Evolutionary conservation across 31 red algal species (phyloP).

Genomic region (Asparagopsis taxiformis): DNA sequence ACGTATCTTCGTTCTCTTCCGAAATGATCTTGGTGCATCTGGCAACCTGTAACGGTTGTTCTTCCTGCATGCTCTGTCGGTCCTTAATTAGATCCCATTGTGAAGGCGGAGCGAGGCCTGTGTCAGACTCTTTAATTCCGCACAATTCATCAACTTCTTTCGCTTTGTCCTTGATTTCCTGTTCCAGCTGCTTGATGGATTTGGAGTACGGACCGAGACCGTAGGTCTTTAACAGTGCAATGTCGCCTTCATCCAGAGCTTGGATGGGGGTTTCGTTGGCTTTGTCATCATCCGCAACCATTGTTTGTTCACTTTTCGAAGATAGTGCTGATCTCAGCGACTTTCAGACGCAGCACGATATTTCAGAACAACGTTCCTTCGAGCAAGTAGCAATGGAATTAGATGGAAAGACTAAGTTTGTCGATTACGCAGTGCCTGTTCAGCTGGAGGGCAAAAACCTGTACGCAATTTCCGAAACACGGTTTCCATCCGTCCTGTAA

Average conservation of each 20-base stretch:
- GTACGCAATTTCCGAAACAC: too few species aligned
- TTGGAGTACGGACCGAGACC: conserved; percentile 94
- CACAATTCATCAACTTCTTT: conserved; percentile 92
- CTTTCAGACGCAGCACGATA: too few species aligned
- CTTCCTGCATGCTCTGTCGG: conserved; percentile 93
- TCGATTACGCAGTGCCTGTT: too few species aligned
- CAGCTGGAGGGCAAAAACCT: too few species aligned
- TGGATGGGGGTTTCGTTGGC: conserved; percentile 73
- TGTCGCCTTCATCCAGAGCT: conserved; percentile 96
- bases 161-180: conserved; percentile 95
- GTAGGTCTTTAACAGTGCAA: conserved; percentile 96
- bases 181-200: conserved; percentile 85
- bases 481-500: too few species aligned
- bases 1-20: conserved; percentile 67
- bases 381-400: too few species aligned
- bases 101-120: conserved; percentile 96
- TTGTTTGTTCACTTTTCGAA: too few species aligned
- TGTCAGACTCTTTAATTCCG: conserved; percentile 96
- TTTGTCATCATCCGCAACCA: conserved; percentile 69
- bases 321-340: too few species aligned
- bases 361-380: too few species aligned
- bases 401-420: too few species aligned
- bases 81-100: conserved; percentile 98
- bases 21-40: conserved; percentile 99
- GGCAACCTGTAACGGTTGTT: conserved; percentile 98